Percentiles rank a stretch among this genome's conserved stretches.
Evolutionary conservation across 2,329 filamentous ascomycete genomes (phyloP).

Genomic region (Nothopassalora personata): DNA sequence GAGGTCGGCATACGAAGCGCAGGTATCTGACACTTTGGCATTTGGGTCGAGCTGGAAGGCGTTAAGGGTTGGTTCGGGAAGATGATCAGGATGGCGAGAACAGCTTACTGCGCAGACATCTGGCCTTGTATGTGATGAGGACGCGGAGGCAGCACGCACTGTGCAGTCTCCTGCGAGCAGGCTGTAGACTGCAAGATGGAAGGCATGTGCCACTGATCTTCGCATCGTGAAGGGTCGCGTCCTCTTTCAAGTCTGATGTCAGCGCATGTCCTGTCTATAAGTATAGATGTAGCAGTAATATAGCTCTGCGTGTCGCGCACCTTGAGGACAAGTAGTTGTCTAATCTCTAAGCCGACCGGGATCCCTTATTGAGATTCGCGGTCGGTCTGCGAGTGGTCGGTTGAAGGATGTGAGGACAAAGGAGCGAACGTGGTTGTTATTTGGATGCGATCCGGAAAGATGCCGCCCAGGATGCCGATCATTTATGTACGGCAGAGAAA

Average conservation of each 20-base stretch:
- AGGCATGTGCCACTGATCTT: constrained; percentile 30
- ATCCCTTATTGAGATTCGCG: constrained; percentile 16
- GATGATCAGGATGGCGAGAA: constrained; percentile 18
- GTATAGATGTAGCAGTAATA: background rate
- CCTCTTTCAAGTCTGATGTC: constrained; percentile 16
- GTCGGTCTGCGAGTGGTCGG: constrained; percentile 5
- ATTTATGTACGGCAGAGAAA: background rate
- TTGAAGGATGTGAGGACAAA: constrained; percentile 7
- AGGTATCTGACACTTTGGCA: constrained; percentile 87
- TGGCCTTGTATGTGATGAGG: constrained; percentile 33
- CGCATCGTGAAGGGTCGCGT: constrained; percentile 19
- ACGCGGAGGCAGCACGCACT: constrained; percentile 34
- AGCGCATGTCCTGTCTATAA: constrained; percentile 12
- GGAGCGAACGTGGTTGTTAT: background rate
- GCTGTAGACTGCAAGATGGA: constrained; percentile 59
- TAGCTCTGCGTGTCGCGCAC: constrained; percentile 5
- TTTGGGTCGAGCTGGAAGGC: constrained; percentile 71
- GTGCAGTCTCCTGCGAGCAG: constrained; percentile 46
- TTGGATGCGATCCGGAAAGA: background rate
- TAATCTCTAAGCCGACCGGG: constrained; percentile 3
- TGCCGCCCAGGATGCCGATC: background rate
- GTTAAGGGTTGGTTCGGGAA: constrained; percentile 33
- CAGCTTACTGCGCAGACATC: constrained; percentile 54
- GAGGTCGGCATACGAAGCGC: constrained; percentile 86
- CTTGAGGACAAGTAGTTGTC: constrained; percentile 6